Evolutionary conservation across 139 green algal genomes (phyloP).

Genomic region (Auxenochlorella pyrenoidosa): DNA sequence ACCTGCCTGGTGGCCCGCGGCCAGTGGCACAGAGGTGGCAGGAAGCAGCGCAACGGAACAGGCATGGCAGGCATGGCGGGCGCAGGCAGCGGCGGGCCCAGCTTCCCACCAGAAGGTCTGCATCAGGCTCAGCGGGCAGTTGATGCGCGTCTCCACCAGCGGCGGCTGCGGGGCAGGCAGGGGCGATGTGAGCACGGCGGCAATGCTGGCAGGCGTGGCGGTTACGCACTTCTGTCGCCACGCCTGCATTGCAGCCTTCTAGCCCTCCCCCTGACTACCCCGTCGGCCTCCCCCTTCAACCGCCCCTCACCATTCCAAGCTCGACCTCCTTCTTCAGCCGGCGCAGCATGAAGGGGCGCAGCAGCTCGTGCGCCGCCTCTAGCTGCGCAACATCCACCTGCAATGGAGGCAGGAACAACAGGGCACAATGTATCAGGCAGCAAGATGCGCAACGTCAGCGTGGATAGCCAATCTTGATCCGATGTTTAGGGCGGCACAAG

Average conservation of each 20-base stretch:
- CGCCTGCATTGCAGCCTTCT: background rate
- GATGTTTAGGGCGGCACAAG: no score
- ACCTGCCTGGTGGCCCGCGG: no score
- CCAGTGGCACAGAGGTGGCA: no score
- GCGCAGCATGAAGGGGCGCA: slow-evolving; percentile 84
- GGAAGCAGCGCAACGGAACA: no score
- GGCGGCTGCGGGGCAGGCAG: slow-evolving; percentile 1
- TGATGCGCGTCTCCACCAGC: slow-evolving; percentile 75
- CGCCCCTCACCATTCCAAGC: slow-evolving; percentile 30
- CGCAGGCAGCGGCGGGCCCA: background rate
- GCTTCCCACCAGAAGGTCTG: slow-evolving; percentile 66
- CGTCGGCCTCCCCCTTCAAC: background rate
- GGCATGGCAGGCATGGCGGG: background rate
- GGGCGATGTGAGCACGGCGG: background rate
- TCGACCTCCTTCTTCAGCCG: slow-evolving; percentile 76
- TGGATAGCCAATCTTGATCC: no score
- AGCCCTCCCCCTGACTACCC: background rate
- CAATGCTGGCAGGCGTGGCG: background rate
- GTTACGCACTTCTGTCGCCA: no score
- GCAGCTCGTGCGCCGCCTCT: slow-evolving; percentile 67
- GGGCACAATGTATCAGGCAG: no score
- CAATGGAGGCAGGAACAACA: no score
- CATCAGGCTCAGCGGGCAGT: slow-evolving; percentile 64
- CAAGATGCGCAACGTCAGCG: no score
- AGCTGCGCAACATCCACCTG: slow-evolving; percentile 67